phyloP scores from a whole-genome alignment of 306 rosid genomes.

The Cicer bijugum region DNA sequence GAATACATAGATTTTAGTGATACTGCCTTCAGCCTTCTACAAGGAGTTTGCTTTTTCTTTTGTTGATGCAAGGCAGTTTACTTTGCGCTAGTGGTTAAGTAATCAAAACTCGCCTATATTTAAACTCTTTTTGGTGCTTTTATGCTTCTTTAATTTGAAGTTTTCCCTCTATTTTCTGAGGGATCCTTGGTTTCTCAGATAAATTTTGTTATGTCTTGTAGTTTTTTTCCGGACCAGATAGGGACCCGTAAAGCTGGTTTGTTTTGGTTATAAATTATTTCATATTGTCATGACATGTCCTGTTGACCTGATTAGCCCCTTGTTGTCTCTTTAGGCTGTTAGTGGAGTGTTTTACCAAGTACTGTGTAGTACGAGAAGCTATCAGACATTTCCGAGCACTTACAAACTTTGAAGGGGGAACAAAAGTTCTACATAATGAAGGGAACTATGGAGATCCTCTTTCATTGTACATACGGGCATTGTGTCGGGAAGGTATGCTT shows the following conservation, averaged over 20 bases:
- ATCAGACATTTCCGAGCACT: conserved; percentile 98
- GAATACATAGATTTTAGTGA: conserved; percentile 25
- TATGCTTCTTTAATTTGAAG: conserved; percentile 6
- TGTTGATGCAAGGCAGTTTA: not conserved
- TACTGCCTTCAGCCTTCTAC: conserved; percentile 1
- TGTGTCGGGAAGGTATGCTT: conserved; percentile 84
- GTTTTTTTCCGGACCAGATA: conserved; percentile 22
- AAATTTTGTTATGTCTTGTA: conserved; percentile 2
- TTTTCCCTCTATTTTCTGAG: conserved; percentile 28
- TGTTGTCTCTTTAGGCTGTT: conserved; percentile 68
- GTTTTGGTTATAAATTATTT: conserved; percentile 9
- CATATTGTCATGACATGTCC: conserved; percentile 14
- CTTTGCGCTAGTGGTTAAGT: not conserved
- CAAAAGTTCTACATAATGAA: conserved; percentile 66
- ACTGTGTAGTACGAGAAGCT: conserved; percentile 85
- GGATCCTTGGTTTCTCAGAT: conserved; percentile 21
- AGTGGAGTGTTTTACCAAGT: conserved; percentile 97
- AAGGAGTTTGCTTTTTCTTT: not conserved
- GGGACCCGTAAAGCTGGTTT: conserved; percentile 34
- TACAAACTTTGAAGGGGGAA: conserved; percentile 73
- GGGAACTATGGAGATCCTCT: conserved; percentile 94
- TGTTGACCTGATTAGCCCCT: conserved; percentile 28
- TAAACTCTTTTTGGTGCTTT: conserved; percentile 21
- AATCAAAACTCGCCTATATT: conserved; percentile 25
- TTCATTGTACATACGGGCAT: conserved; percentile 90